phyloP scores from a whole-genome alignment of 1,284 basidiomycete genomes.

The Papiliotrema terrestris region DNA sequence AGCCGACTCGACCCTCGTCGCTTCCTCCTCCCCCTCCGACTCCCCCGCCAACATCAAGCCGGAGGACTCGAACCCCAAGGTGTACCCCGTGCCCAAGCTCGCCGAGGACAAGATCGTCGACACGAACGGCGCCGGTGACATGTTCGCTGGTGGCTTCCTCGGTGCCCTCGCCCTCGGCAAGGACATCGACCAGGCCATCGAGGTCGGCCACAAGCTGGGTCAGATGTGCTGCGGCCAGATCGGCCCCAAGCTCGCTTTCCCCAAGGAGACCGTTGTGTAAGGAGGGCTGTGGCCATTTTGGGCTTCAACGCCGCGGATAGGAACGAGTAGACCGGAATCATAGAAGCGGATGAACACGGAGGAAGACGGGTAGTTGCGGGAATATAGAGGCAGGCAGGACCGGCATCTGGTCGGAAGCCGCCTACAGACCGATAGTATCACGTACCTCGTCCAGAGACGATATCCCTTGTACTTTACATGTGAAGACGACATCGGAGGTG shows the following conservation, averaged over 20 bases:
- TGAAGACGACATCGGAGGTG: not conserved
- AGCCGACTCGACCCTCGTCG: constrained; percentile 73
- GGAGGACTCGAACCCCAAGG: constrained; percentile 51
- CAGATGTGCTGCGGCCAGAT: constrained; percentile 84
- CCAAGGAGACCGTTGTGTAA: constrained; percentile 41
- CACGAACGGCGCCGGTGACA: constrained; percentile 99
- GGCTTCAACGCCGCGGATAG: constrained; percentile 3
- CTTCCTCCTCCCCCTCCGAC: constrained; percentile 60
- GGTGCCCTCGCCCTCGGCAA: constrained; percentile 82
- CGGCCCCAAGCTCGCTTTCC: constrained; percentile 47
- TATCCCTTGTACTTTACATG: not conserved
- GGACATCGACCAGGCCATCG: constrained; percentile 70
- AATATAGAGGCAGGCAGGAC: not conserved
- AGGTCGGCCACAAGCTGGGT: constrained; percentile 85
- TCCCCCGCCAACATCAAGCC: constrained; percentile 44
- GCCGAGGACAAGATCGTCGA: constrained; percentile 76
- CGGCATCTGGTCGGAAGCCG: not conserved
- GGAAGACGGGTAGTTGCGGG: not conserved
- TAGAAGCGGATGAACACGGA: not conserved
- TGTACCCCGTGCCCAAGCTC: constrained; percentile 64
- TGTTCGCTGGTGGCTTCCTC: constrained; percentile 95
- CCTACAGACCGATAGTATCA: not conserved
- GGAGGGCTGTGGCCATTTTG: not conserved
- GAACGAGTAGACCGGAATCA: not conserved
- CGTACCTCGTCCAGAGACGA: not conserved